Conservation (phyloP, 306 rosid species). For the Prunus salicina region DNA sequence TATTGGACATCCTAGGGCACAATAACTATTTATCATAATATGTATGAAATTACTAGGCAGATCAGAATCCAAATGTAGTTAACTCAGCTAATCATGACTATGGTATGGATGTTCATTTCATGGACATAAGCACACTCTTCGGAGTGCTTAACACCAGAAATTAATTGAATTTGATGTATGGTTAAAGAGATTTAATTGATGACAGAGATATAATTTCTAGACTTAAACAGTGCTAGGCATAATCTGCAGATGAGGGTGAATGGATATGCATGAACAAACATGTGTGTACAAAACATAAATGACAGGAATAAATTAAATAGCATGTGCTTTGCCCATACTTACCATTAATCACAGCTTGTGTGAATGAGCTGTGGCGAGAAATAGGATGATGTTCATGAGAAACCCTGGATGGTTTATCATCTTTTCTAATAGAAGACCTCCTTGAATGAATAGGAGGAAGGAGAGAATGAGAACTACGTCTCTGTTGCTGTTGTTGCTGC, state of each 20-base stretch:
- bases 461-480: slow-evolving; percentile 61
- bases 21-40: background rate
- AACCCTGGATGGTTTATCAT: slow-evolving; percentile 45
- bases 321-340: background rate
- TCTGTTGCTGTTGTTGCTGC: slow-evolving; percentile 32
- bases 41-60: background rate
- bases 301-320: background rate
- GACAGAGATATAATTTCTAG: background rate
- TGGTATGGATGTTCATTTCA: background rate
- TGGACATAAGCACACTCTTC: too few relatives aligned
- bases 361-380: slow-evolving; percentile 63
- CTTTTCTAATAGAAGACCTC: slow-evolving; percentile 49
- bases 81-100: background rate
- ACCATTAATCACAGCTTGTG: slow-evolving; percentile 90
- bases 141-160: background rate
- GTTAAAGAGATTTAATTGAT: background rate
- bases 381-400: slow-evolving; percentile 61
- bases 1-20: background rate
- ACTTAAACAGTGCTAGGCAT: background rate
- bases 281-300: background rate
- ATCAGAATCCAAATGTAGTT: background rate
- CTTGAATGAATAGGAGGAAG: slow-evolving; percentile 62
- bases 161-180: background rate
- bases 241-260: background rate
- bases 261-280: background rate